Conservation (phyloP, 2,329 filamentous ascomycete species). For the Aspergillus sp. region DNA sequence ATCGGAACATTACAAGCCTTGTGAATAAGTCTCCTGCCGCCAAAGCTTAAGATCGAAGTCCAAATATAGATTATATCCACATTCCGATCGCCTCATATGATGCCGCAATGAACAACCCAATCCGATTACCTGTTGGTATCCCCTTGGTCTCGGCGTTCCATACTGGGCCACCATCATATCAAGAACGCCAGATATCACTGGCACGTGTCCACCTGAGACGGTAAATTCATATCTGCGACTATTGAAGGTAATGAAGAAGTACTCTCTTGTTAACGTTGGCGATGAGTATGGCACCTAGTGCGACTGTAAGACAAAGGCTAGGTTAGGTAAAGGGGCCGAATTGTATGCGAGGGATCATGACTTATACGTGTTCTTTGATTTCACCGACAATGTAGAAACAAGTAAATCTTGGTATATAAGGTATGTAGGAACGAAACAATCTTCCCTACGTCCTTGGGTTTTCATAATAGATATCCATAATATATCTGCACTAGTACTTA, state of each 20-base stretch:
- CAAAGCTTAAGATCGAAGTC: background rate
- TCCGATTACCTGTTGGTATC: background rate
- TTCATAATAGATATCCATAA: background rate
- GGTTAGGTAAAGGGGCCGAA: background rate
- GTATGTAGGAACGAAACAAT: too few relatives aligned
- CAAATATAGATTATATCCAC: background rate
- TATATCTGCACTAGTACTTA: background rate
- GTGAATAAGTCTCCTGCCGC: background rate
- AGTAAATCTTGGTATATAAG: background rate
- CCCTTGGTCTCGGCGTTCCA: background rate
- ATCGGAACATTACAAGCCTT: background rate
- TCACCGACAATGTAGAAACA: background rate
- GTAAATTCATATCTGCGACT: background rate
- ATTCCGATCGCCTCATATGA: background rate
- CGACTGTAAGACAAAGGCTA: background rate
- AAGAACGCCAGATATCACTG: background rate
- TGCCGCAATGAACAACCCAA: background rate
- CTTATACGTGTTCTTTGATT: background rate
- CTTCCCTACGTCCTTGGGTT: background rate
- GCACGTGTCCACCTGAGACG: background rate
- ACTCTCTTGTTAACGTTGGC: background rate
- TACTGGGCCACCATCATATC: background rate
- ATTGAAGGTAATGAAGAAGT: background rate
- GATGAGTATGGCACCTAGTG: background rate
- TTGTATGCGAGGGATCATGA: background rate